Percentiles rank a stretch among this genome's conserved stretches.
phyloP scores from a whole-genome alignment of 352 stramenopile genomes.

The Phytophthora syringae region DNA sequence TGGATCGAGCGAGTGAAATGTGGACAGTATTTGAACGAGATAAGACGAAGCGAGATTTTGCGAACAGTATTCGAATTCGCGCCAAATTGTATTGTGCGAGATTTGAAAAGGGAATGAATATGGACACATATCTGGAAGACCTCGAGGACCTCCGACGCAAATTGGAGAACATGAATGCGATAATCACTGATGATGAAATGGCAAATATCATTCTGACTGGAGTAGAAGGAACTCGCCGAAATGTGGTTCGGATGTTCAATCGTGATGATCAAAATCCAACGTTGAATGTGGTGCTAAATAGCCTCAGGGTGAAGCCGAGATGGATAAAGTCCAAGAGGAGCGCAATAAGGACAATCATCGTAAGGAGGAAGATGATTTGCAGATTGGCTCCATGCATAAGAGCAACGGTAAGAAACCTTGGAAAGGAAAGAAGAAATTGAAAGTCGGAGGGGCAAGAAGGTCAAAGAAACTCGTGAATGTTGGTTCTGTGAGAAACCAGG shows the following conservation, averaged over 20 bases:
- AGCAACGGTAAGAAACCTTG: neutral
- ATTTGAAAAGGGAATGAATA: constrained; percentile 3
- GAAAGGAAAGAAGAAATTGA: neutral
- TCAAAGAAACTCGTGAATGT: neutral
- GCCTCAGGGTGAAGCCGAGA: too few species aligned
- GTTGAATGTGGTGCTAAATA: too few species aligned
- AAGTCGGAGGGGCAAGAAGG: neutral
- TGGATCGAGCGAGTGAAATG: constrained; percentile 3
- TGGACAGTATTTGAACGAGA: neutral
- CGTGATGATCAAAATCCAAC: neutral
- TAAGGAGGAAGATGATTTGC: neutral
- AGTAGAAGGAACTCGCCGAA: neutral
- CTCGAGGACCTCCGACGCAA: neutral
- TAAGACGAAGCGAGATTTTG: neutral
- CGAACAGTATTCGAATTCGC: neutral
- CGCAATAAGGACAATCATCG: neutral
- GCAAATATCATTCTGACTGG: constrained; percentile 2
- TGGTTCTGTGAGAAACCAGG: neutral
- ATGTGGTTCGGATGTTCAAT: constrained; percentile 4
- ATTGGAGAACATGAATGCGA: neutral
- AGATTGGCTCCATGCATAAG: neutral
- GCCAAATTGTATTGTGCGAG: neutral
- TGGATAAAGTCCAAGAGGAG: neutral
- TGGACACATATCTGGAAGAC: constrained; percentile 3
- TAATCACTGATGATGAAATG: neutral